These are phyloP conservation scores for Fraxinus angustifolia DNA, from an alignment of 305 asterid species.

Conservation along the genomic window DNA sequence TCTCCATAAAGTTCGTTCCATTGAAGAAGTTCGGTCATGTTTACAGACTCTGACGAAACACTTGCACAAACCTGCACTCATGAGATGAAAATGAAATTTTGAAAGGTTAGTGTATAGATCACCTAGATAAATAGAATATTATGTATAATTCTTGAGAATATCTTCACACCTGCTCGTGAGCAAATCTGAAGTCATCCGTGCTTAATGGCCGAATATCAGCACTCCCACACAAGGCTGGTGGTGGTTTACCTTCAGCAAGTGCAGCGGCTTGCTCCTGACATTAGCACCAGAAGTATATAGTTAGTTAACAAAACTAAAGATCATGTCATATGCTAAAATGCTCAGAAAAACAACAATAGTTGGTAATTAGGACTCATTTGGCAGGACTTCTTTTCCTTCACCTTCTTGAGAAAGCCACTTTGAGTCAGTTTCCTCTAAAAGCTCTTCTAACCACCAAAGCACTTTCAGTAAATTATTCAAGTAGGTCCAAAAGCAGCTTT, in stretches of 20 bases:
- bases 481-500: not conserved
- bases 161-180: constrained; percentile 48
- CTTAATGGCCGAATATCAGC: constrained; percentile 51
- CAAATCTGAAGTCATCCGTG: constrained; percentile 55
- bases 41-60: constrained; percentile 70
- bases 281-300: constrained; percentile 4
- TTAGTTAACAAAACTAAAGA: not conserved
- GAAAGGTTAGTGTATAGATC: constrained; percentile 1
- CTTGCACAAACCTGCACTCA: constrained; percentile 64
- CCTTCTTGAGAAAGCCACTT: not conserved
- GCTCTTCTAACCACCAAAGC: not conserved
- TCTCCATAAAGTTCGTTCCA: constrained; percentile 87
- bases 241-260: constrained; percentile 50
- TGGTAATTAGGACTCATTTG: not conserved
- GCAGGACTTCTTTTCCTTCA: not conserved
- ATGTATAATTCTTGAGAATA: not conserved
- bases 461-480: not conserved
- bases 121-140: not conserved
- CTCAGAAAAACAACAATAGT: not conserved
- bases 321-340: not conserved
- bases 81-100: not conserved
- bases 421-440: not conserved
- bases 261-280: constrained; percentile 57
- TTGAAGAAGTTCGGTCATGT: constrained; percentile 80
- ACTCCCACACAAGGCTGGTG: constrained; percentile 57